These are phyloP conservation scores for Aspergillus aculeatinus DNA, from an alignment of 2,329 filamentous ascomycete species.

Conservation along the genomic window DNA sequence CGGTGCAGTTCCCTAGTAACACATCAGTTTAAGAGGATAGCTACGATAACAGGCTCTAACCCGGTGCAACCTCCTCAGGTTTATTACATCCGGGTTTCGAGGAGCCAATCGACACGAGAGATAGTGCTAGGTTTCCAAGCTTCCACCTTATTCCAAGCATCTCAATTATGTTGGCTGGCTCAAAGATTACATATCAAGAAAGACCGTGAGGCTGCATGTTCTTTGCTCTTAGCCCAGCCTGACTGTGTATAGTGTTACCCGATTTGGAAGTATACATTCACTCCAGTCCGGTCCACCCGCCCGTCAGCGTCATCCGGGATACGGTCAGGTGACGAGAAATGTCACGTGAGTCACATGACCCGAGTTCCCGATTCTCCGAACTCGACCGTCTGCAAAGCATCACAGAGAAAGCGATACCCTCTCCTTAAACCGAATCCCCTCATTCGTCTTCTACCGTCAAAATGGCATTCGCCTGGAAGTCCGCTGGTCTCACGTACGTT, in stretches of 20 bases:
- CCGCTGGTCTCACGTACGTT: slow-evolving; percentile 88
- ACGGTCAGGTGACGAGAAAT: background rate
- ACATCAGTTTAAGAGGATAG: too few species aligned
- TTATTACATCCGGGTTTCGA: too few species aligned
- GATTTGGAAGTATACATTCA: background rate
- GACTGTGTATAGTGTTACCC: background rate
- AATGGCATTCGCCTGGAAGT: slow-evolving; percentile 99
- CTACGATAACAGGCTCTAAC: too few species aligned
- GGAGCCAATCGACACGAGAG: too few species aligned
- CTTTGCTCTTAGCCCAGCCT: too few species aligned
- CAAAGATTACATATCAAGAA: background rate
- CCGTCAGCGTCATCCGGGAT: background rate
- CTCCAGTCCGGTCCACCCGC: background rate
- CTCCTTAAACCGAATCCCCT: slow-evolving; percentile 29
- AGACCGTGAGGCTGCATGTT: too few species aligned
- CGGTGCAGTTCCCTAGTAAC: too few species aligned
- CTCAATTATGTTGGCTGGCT: too few species aligned
- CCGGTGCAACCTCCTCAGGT: too few species aligned
- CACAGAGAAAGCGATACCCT: slow-evolving; percentile 29
- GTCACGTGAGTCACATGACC: slow-evolving; percentile 33
- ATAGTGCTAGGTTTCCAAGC: too few species aligned
- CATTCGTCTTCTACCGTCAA: slow-evolving; percentile 48
- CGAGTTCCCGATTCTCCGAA: slow-evolving; percentile 35
- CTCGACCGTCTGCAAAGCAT: slow-evolving; percentile 33
- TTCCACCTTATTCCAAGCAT: too few species aligned